phyloP scores from a whole-genome alignment of 345 rosid genomes.

The Citrus sinensis region DVS_A1.0 CM039164.1:13279501-13280000 shows the following conservation, averaged over 20 bases:
- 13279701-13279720: not conserved
- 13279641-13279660: constrained; percentile 31
- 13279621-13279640: constrained; percentile 35
- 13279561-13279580: not conserved
- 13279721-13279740: constrained; percentile 15
- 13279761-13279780: constrained; percentile 21
- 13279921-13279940: constrained; percentile 31
- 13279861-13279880: not conserved
- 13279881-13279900: constrained; percentile 48
- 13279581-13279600: not conserved
- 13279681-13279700: constrained; percentile 23
- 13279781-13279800: not conserved
- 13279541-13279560: not conserved
- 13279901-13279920: constrained; percentile 38
- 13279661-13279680: constrained; percentile 58
- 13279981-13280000: constrained; percentile 55
- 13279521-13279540: not conserved
- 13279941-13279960: constrained; percentile 58
- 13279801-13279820: not conserved
- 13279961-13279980: constrained; percentile 32
- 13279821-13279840: not conserved
- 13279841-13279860: not conserved
- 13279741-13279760: constrained; percentile 25
- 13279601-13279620: not conserved
- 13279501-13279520: constrained; percentile 28